Evolutionary conservation across 495 filamentous ascomycete genomes (phyloP), one percentile per base, ranked within the genome.

Genomic region (Emericellopsis terricola): DNA sequence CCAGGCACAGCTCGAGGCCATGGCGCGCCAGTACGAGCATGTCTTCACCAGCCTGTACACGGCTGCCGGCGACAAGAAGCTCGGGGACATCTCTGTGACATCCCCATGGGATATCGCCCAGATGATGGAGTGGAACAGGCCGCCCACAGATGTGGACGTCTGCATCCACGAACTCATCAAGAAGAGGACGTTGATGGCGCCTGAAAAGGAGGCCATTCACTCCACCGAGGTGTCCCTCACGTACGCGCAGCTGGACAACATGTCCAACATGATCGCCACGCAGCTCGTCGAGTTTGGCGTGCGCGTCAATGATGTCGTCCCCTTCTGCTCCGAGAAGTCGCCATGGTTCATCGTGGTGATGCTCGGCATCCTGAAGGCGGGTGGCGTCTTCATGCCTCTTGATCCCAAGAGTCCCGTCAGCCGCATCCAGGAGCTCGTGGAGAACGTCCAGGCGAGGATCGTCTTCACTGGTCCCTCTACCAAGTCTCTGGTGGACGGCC

Each of bases 241-340:
- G 2, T 97, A 97, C 53, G 55, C 57, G 38, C 82, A 94, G 46
- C 93, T 97, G 39, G 71, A 85, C 48, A 75, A 92, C 52, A 77
- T 77, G 1, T 78, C 81, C 8, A 91, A 92, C 46, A 64, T 72
- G 8, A 57, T 96, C 3, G 78, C 79, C 7, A 78, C 86, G 52
- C 66, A 91, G 45, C 60, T 94, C 18, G 65, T 83, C 28, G 56
- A 72, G 19, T 62, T 69, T 0, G 64, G 65, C 1, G 58, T 70
- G 17, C 53, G 59, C 2, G 51, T 61, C 1, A 65, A 66, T 44
- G 44, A 43, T 16, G 44, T 68, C 3, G 62, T 74, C 3, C 65
- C 68, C 4, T 41, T 75, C 0, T 70, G 61, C 38, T 48, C 71
- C 21, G 58, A 64, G 28, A 74, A 71, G 28, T 68, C 62, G 1